Percentiles rank a stretch among this genome's conserved stretches.
Conservation (phyloP, 345 rosid genomes). For the Populus pruinosa region DNA sequence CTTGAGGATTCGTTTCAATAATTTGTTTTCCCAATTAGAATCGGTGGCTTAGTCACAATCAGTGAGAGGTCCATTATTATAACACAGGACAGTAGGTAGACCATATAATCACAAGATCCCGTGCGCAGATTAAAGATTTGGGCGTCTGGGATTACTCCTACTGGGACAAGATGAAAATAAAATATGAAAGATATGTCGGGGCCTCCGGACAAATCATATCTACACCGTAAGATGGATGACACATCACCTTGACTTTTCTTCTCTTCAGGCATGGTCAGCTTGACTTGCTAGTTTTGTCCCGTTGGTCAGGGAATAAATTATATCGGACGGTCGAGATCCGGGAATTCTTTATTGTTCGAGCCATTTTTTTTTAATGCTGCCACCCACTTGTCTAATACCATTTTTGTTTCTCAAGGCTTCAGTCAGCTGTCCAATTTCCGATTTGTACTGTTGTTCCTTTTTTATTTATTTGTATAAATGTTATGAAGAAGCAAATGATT, state of each 20-base stretch:
- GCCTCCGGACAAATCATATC: constrained; percentile 4
- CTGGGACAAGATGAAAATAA: neutral
- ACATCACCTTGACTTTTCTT: neutral
- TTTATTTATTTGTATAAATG: too few species aligned
- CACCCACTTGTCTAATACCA: too few species aligned
- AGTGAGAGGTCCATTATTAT: neutral
- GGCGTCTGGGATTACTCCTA: neutral
- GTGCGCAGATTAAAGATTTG: neutral
- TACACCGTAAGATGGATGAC: neutral
- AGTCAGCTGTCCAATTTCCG: too few species aligned
- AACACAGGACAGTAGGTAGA: neutral
- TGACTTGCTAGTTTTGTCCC: neutral
- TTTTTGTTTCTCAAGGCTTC: too few species aligned
- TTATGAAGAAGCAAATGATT: too few species aligned
- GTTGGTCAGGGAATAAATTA: neutral
- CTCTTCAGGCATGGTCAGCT: neutral
- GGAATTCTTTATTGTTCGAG: too few species aligned
- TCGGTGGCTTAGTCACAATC: too few species aligned
- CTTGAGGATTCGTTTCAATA: too few species aligned
- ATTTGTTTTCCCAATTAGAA: too few species aligned
- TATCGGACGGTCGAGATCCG: neutral
- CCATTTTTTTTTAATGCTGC: too few species aligned
- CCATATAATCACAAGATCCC: neutral
- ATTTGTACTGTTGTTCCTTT: too few species aligned
- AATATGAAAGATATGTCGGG: constrained; percentile 12